Percentiles rank a stretch among this genome's conserved stretches.
phyloP scores from a whole-genome alignment of 2,329 filamentous ascomycete genomes.

The Hypoxylon sp. region DNA sequence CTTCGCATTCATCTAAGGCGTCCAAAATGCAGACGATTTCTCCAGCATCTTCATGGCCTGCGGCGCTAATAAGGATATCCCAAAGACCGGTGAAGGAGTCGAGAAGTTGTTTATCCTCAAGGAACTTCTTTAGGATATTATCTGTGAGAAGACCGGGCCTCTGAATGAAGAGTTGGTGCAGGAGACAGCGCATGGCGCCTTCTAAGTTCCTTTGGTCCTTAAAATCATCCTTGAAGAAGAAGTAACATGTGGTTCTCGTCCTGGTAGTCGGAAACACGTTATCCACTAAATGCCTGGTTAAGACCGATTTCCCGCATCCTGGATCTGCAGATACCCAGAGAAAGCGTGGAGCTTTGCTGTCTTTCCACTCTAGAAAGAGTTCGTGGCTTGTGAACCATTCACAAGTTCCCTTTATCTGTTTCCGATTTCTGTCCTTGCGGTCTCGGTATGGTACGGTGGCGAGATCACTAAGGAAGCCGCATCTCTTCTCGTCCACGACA shows the following conservation, averaged over 20 bases:
- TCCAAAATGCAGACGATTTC: constrained; percentile 57
- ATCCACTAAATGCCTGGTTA: constrained; percentile 58
- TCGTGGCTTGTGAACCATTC: constrained; percentile 44
- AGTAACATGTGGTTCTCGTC: constrained; percentile 56
- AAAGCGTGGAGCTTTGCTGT: constrained; percentile 11
- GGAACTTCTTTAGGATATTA: constrained; percentile 42
- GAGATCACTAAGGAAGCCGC: background rate
- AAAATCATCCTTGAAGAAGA: constrained; percentile 62
- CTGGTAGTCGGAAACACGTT: constrained; percentile 41
- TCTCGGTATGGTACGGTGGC: constrained; percentile 44
- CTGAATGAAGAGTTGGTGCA: constrained; percentile 58
- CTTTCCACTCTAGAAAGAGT: constrained; percentile 43
- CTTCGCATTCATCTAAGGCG: constrained; percentile 60
- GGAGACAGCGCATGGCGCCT: constrained; percentile 55
- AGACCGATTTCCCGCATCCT: constrained; percentile 62
- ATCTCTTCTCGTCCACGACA: no score
- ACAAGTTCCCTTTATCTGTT: constrained; percentile 41
- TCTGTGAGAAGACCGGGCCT: constrained; percentile 47
- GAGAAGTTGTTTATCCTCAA: constrained; percentile 32
- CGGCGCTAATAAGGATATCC: constrained; percentile 48
- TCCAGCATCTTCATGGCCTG: constrained; percentile 25
- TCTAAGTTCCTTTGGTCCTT: constrained; percentile 54
- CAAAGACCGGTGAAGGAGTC: constrained; percentile 53
- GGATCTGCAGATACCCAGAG: constrained; percentile 61
- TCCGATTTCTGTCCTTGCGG: constrained; percentile 54